Percentiles rank a stretch among this genome's conserved stretches.
phyloP scores from a whole-genome alignment of 106 monocot species.

The Allium fistulosum region DNA sequence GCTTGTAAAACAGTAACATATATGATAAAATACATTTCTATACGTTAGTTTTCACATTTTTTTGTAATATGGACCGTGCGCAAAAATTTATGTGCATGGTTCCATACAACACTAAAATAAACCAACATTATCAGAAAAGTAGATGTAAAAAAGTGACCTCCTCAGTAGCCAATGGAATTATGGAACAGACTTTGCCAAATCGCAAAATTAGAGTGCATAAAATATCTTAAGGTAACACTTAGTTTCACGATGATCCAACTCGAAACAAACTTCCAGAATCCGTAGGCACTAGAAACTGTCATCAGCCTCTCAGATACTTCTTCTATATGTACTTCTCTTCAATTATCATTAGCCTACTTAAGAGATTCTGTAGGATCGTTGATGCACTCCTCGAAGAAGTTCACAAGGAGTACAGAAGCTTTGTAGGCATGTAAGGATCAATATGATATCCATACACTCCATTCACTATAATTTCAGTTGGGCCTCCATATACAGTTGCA shows the following conservation, averaged over 20 bases:
- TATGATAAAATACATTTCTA: no score
- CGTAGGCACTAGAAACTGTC: constrained; percentile 62
- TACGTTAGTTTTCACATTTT: no score
- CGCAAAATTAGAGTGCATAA: constrained; percentile 59
- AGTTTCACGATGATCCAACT: constrained; percentile 71
- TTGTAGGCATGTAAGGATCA: constrained; percentile 17
- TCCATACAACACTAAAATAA: no score
- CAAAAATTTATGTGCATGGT: no score
- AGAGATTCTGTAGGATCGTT: constrained; percentile 41
- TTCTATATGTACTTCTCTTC: constrained; percentile 80
- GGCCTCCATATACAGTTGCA: constrained; percentile 57
- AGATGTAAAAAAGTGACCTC: constrained; percentile 11
- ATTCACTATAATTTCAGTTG: no score
- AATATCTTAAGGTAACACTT: constrained; percentile 77
- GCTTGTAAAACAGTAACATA: no score
- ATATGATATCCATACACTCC: constrained; percentile 58
- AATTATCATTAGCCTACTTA: constrained; percentile 44
- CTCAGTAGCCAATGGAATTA: constrained; percentile 50
- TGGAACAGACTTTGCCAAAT: constrained; percentile 30
- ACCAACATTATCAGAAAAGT: no score
- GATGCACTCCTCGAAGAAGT: constrained; percentile 64
- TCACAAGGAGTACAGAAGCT: constrained; percentile 19
- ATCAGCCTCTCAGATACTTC: constrained; percentile 73
- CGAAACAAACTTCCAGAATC: constrained; percentile 83
- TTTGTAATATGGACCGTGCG: no score